Base-by-base conservation (phyloP, 192 early-diverging fungal species). In the Coemansia sp. region DNA sequence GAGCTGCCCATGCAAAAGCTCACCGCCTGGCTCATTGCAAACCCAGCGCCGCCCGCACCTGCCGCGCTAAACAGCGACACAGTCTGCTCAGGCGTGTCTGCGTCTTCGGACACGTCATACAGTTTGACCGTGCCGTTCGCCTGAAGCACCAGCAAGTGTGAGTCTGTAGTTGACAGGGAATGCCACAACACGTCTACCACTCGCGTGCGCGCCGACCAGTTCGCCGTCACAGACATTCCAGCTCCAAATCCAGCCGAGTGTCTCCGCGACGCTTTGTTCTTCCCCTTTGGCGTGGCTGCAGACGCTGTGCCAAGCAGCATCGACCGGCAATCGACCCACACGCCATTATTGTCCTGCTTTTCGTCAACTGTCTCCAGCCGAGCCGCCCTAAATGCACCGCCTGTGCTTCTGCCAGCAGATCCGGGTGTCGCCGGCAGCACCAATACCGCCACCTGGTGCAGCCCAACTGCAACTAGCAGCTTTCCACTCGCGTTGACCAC, bases 151-250 rank as follows among this genome's bases (percentile, higher is more conserved):
- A 89, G 59, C 50, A 95, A 62, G 60, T 95, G 91, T 5, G 83
- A 75, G 50, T 83, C 79, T n/a, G 58, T 78, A 27, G 87, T 82
- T 53, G 89, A 91, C 61, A 93, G 72, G 21, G 91, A 88, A 52
- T 94, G 93, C 93, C 93, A 95, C 25, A 82, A 80, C 9, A 87
- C 86, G 60, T 94, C 90, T 5, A 83, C 75, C 4, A 90, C 77
- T 4, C 83, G 82, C 45, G 77, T 76, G 17, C 76, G 60, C 50
- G 59, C 63, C 21, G 67, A 75, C 63, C 73, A 69, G 62, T 61
- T 62, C 2, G 67, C 67, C 11, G 67, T 21, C n/a, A 52, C 63
- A 4, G 67, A 65, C 37, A 69, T 10, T 1, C 67, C 72, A 14
- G 56, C 62, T 2, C 66, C 72, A 43, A 57, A 27, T 1, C 60